These are phyloP conservation scores for Thymus quinquecostatus DNA, from an alignment of 257 asterid species.

Conservation along the genomic window DNA sequence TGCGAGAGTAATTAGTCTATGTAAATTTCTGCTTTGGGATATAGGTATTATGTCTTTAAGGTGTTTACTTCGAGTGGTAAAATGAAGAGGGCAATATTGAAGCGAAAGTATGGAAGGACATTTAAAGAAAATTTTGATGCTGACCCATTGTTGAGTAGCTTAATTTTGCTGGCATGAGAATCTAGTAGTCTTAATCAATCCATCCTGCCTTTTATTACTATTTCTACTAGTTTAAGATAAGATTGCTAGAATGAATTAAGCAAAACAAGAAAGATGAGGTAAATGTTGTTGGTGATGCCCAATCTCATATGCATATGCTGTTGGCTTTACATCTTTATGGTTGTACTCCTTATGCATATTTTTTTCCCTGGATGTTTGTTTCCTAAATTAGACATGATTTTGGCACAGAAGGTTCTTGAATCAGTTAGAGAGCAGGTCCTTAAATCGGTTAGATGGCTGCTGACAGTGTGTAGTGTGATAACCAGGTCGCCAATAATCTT, in stretches of 20 bases:
- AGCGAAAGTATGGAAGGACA: background rate
- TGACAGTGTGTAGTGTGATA: constrained; percentile 27
- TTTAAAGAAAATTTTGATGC: background rate
- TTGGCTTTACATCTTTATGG: background rate
- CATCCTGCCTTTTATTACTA: background rate
- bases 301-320: background rate
- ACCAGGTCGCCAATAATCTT: constrained; percentile 71
- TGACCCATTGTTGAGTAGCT: background rate
- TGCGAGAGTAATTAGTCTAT: background rate
- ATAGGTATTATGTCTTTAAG: background rate
- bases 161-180: constrained; percentile 7
- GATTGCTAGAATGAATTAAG: background rate
- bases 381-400: constrained; percentile 19
- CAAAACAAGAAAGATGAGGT: background rate
- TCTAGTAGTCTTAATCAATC: background rate
- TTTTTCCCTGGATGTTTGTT: background rate
- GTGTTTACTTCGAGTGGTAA: background rate
- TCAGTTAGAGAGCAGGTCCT: constrained; percentile 1
- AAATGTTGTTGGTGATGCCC: background rate
- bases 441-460: constrained; percentile 3
- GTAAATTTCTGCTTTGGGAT: background rate
- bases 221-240: background rate
- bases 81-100: background rate
- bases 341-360: background rate
- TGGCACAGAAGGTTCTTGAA: constrained; percentile 6